phyloP scores from a whole-genome alignment of 2,329 filamentous ascomycete species.

The Aspergillus ochraceoroseus region DNA sequence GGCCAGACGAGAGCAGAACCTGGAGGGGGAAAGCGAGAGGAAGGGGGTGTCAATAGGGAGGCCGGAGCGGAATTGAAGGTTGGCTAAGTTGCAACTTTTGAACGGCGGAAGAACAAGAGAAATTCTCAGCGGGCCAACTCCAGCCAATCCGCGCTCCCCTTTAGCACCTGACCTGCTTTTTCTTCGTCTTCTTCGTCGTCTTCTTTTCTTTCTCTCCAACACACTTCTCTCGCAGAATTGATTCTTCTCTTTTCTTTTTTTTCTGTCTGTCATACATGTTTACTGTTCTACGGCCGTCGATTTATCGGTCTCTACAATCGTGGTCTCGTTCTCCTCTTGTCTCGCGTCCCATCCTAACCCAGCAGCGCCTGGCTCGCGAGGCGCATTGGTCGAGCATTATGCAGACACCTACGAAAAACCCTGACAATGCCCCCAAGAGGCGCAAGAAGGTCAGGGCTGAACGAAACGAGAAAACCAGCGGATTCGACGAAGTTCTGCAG shows the following conservation, averaged over 20 bases:
- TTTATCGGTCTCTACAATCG: background rate
- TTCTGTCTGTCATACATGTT: constrained; percentile 9
- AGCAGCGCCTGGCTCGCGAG: constrained; percentile 15
- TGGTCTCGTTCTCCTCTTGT: constrained; percentile 6
- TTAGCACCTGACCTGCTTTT: constrained; percentile 16
- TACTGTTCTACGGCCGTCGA: background rate
- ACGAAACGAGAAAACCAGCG: constrained; percentile 58
- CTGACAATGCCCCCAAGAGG: constrained; percentile 25
- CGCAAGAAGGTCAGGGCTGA: constrained; percentile 51
- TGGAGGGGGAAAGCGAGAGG: constrained; percentile 6
- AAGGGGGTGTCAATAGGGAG: no score
- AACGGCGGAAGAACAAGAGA: constrained; percentile 16
- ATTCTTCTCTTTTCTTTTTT: constrained; percentile 7
- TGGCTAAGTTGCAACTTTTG: constrained; percentile 10
- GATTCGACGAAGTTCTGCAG: constrained; percentile 62
- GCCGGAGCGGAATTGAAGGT: constrained; percentile 5
- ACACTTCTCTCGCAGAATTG: constrained; percentile 1
- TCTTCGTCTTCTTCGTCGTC: constrained; percentile 9
- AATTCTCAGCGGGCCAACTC: constrained; percentile 26
- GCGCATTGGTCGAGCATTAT: constrained; percentile 27
- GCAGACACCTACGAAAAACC: constrained; percentile 27
- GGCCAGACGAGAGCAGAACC: constrained; percentile 20
- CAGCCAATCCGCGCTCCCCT: constrained; percentile 23
- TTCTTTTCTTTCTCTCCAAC: constrained; percentile 5
- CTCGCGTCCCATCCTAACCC: constrained; percentile 4